These are phyloP conservation scores for Cystobasidiopsis lactophilus DNA, from an alignment of 768 basidiomycete species.

Conservation along the genomic window DNA sequence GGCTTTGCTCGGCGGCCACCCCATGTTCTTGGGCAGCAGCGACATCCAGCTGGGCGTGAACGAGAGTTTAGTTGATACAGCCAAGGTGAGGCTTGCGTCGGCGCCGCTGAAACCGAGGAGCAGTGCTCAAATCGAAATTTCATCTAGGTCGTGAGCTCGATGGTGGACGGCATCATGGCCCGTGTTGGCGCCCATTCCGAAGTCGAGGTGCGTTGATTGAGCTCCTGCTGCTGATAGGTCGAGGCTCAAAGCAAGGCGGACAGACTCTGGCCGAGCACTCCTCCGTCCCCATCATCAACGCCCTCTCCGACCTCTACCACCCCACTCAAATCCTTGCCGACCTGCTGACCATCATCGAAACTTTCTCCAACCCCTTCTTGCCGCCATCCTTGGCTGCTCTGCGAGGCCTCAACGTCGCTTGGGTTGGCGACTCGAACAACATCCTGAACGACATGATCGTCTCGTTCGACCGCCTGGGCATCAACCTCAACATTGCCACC, in stretches of 20 bases:
- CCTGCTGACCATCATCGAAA: slow-evolving; percentile 65
- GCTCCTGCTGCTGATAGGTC: slow-evolving; percentile 16
- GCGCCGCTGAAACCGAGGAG: no score
- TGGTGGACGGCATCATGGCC: slow-evolving; percentile 93
- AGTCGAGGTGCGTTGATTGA: slow-evolving; percentile 47
- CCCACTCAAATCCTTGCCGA: slow-evolving; percentile 91
- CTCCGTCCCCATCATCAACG: slow-evolving; percentile 83
- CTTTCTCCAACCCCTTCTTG: slow-evolving; percentile 7
- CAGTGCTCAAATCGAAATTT: no score
- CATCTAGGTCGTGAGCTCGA: slow-evolving; percentile 46
- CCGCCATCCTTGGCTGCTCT: slow-evolving; percentile 27
- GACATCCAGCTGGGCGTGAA: slow-evolving; percentile 96
- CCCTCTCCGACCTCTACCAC: slow-evolving; percentile 85
- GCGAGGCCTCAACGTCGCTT: slow-evolving; percentile 66
- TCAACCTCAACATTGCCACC: slow-evolving; percentile 60
- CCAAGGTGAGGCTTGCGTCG: slow-evolving; percentile 29
- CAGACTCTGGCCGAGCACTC: slow-evolving; percentile 80
- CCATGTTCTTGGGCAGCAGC: slow-evolving; percentile 66
- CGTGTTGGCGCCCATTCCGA: slow-evolving; percentile 81
- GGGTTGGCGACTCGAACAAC: slow-evolving; percentile 84
- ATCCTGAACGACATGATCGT: slow-evolving; percentile 96
- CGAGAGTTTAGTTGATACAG: slow-evolving; percentile 62
- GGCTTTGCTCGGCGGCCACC: slow-evolving; percentile 56
- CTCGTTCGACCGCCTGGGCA: slow-evolving; percentile 73
- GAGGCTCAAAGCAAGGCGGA: not conserved